Base-by-base conservation (phyloP, 1,139 yeast genomes). In the Yamadazyma friedrichii region DNA sequence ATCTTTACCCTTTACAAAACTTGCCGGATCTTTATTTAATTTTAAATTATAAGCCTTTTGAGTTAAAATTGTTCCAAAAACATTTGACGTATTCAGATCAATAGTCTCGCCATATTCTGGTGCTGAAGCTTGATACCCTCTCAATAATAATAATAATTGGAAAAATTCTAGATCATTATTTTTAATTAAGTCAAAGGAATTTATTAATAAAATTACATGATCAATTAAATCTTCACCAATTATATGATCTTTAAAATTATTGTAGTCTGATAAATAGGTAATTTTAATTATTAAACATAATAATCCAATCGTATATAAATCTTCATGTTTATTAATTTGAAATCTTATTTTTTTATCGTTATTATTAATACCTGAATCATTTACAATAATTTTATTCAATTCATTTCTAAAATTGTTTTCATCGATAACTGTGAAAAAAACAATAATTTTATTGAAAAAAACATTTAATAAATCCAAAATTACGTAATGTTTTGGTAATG, bases 91-190 rank as follows among this genome's bases (percentile, higher is more conserved):
- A n/a, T 43, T 44, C 26, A 47, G 44, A 10, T 45, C 53, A 12
- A 31, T 24, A 11, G 50, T 47, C 24, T 52, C 57, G 9, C 56
- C 57, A 15, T 46, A 48, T 33, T 59, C 64, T 2, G 62, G 62
- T 2, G 59, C 53, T 16, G 47, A 38, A 8, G 40, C 38, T 6
- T 49, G 52, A 41, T 58, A 58, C 2, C 47, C 44, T 15, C 53
- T 47, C 9, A 53, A 42, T 36, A 59, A 42, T 9, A 54, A 35
- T 2, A 50, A 48, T 15, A 56, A 54, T 35, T 57, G 62, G 12
- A 55, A 45, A 3, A 50, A 53, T 6, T 39, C 38, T 10, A 57
- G 24, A n/a, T 50, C 40, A 30, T 28, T 25, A 11, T 20, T 28
- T 4, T 13, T 31, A n/a, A 34, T 16, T 1, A 41, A 13, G 25